These are phyloP conservation scores for Lasiosphaeris hirsuta DNA, from an alignment of 495 filamentous ascomycete species.

Conservation along the genomic window DNA sequence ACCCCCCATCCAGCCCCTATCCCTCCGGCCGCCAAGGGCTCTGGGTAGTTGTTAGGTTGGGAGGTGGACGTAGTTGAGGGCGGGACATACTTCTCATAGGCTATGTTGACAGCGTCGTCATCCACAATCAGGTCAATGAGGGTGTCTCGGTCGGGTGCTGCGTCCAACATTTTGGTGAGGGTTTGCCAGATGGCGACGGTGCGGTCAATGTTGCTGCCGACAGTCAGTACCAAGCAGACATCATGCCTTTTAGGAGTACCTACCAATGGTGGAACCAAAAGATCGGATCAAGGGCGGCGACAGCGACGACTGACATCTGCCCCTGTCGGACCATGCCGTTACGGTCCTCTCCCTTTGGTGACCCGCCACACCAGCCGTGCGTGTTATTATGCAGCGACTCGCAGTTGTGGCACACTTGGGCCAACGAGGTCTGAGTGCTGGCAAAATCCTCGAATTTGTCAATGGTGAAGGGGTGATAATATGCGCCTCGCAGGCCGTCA, in stretches of 20 bases:
- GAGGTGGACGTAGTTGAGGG: too few relatives aligned
- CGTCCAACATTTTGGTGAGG: too few relatives aligned
- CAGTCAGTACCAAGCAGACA: background rate
- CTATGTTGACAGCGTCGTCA: too few relatives aligned
- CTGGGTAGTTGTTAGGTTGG: too few relatives aligned
- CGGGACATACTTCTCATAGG: too few relatives aligned
- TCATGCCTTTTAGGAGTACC: background rate
- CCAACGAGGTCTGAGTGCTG: background rate
- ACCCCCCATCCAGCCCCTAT: too few relatives aligned
- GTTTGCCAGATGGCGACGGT: too few relatives aligned
- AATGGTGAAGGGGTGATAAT: background rate
- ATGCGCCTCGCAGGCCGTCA: background rate
- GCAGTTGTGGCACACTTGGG: background rate
- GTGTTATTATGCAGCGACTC: constrained; percentile 1
- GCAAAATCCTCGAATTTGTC: constrained; percentile 1
- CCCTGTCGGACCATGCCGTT: background rate
- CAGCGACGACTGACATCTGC: background rate
- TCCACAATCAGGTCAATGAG: too few relatives aligned
- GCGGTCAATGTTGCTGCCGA: too few relatives aligned
- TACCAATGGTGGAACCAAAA: constrained; percentile 9
- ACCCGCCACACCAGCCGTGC: constrained; percentile 1
- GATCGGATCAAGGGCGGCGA: constrained; percentile 1
- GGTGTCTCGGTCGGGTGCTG: too few relatives aligned
- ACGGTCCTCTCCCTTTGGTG: background rate
- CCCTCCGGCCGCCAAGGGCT: too few relatives aligned